A percentile compares a stretch with the other conserved stretches of the same genome.
phyloP scores from a whole-genome alignment of 768 basidiomycete species.

The Chiua virens region DNA sequence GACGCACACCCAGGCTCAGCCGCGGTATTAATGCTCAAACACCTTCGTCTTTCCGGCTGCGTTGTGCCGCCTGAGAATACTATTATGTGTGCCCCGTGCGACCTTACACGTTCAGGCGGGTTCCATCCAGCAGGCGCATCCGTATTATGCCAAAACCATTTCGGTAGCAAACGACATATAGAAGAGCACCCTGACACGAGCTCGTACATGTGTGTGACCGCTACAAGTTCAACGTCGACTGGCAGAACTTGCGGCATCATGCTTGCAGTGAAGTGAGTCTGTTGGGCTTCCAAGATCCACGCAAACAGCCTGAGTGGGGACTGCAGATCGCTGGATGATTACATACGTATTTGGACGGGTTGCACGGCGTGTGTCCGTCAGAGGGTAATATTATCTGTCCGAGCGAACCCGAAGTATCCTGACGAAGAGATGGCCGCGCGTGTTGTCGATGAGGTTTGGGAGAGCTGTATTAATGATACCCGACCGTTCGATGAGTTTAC shows the following conservation, averaged over 20 bases:
- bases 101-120: conserved; percentile 70
- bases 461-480: conserved; percentile 93
- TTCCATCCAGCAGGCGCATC: conserved; percentile 82
- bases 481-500: conserved; percentile 85
- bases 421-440: conserved; percentile 75
- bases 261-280: conserved; percentile 91
- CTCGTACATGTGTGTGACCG: conserved; percentile 95
- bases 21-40: conserved; percentile 89
- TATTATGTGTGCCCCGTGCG: conserved; percentile 87
- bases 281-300: conserved; percentile 66
- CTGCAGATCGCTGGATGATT: conserved; percentile 47
- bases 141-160: conserved; percentile 81
- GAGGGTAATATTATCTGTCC: conserved; percentile 79
- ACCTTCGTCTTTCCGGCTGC: conserved; percentile 75
- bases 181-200: conserved; percentile 93
- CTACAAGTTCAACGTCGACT: conserved; percentile 91
- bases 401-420: conserved; percentile 77
- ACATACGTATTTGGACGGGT: conserved; percentile 4
- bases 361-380: conserved; percentile 80
- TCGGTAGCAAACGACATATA: conserved; percentile 82
- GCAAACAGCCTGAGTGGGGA: conserved; percentile 94
- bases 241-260: conserved; percentile 87
- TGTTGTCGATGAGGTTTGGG: conserved; percentile 96
- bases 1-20: conserved; percentile 60
- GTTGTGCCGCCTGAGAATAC: conserved; percentile 66